These are phyloP conservation scores for Nannochloris sp. DNA, from an alignment of 139 green algal species.

Conservation along the genomic window DNA sequence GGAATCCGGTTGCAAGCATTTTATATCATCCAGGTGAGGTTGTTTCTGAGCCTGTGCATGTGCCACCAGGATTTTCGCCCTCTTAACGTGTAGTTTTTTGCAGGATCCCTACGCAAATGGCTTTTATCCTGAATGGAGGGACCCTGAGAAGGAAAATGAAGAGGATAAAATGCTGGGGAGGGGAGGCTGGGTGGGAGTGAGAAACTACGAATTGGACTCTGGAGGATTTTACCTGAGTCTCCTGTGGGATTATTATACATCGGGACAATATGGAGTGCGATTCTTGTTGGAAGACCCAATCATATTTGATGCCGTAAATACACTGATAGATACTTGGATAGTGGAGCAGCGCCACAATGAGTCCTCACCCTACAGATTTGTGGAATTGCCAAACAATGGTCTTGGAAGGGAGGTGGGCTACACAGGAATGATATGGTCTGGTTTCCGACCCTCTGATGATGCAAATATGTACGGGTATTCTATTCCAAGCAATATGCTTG, in stretches of 20 bases:
- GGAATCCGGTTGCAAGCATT: constrained; percentile 22
- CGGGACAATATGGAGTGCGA: constrained; percentile 12
- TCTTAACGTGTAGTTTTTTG: constrained; percentile 1
- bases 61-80: too few relatives aligned
- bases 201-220: constrained; percentile 62
- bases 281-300: constrained; percentile 24
- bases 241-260: constrained; percentile 47
- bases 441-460: constrained; percentile 52
- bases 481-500: constrained; percentile 46
- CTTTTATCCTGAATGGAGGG: constrained; percentile 33
- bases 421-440: constrained; percentile 54
- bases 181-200: constrained; percentile 44
- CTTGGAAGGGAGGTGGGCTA: constrained; percentile 26
- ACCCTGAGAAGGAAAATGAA: neutral
- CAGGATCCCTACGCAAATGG: constrained; percentile 52
- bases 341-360: constrained; percentile 47
- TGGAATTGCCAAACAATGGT: constrained; percentile 39
- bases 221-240: constrained; percentile 51
- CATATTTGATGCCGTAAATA: constrained; percentile 37
- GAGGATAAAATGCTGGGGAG: constrained; percentile 35
- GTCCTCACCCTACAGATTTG: constrained; percentile 35
- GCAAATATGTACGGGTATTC: constrained; percentile 38
- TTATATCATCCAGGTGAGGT: constrained; percentile 28
- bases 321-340: constrained; percentile 33
- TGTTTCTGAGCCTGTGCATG: too few relatives aligned